A percentile compares a stretch with the other conserved stretches of the same genome.
phyloP scores from a whole-genome alignment of 2,329 filamentous ascomycete species.

The Penicillium sp. region DNA sequence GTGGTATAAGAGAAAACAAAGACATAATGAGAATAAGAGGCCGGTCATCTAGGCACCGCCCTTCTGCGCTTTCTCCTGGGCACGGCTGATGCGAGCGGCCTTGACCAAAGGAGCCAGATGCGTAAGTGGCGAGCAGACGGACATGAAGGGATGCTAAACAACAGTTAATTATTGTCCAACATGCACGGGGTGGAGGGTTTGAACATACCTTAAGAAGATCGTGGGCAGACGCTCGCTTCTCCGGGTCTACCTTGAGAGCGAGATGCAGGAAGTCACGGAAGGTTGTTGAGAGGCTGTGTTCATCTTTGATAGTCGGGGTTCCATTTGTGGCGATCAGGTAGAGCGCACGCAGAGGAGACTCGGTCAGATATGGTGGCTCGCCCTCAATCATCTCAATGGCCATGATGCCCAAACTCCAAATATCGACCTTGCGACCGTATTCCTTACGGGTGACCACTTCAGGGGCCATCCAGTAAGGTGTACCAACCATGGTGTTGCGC shows the following conservation, averaged over 20 bases:
- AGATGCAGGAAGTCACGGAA: constrained; percentile 93
- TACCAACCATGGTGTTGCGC: constrained; percentile 98
- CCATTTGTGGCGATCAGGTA: constrained; percentile 98
- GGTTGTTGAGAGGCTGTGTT: constrained; percentile 74
- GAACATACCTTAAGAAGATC: constrained; percentile 82
- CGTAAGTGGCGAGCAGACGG: constrained; percentile 68
- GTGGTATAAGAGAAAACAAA: constrained; percentile 25
- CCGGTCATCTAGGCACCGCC: constrained; percentile 28
- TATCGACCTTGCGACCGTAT: constrained; percentile 97
- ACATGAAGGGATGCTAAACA: constrained; percentile 75
- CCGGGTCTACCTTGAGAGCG: constrained; percentile 93
- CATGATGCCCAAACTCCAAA: constrained; percentile 99
- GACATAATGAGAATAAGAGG: neutral
- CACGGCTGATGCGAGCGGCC: constrained; percentile 79
- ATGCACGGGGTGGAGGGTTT: neutral
- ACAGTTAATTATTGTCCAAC: constrained; percentile 16
- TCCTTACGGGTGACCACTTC: constrained; percentile 97
- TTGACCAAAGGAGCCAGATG: constrained; percentile 85
- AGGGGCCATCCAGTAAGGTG: constrained; percentile 99
- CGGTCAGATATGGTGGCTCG: constrained; percentile 93
- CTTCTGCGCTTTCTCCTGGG: constrained; percentile 79
- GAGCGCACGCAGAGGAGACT: constrained; percentile 86
- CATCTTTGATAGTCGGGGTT: constrained; percentile 92
- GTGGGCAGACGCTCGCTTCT: constrained; percentile 93
- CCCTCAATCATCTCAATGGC: constrained; percentile 99